These are phyloP conservation scores for Durio zibethinus DNA, from an alignment of 345 rosid species.

Conservation along the genomic window DNA sequence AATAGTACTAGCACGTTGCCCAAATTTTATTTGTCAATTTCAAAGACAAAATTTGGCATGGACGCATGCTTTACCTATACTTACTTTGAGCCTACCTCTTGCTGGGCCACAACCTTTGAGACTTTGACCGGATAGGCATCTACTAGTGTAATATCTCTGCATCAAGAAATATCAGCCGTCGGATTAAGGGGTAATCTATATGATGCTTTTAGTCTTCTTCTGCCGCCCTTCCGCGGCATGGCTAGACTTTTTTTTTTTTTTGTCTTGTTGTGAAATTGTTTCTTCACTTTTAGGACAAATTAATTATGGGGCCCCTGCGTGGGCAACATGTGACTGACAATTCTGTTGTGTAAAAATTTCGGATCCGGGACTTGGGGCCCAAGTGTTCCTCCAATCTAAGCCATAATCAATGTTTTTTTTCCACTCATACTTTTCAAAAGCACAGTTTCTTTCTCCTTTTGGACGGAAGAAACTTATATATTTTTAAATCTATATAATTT, in stretches of 20 bases:
- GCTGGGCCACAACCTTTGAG: neutral
- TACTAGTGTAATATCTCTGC: neutral
- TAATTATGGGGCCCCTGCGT: neutral
- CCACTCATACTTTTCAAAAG: neutral
- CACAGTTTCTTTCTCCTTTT: neutral
- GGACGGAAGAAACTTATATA: neutral
- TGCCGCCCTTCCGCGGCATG: neutral
- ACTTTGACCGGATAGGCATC: neutral
- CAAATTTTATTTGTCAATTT: neutral
- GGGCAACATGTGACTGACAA: constrained; percentile 12
- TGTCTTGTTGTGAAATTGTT: neutral
- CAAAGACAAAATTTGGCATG: no score
- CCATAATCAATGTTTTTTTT: neutral
- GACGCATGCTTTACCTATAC: neutral
- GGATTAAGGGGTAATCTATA: neutral
- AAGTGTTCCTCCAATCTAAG: neutral
- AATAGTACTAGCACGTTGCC: neutral
- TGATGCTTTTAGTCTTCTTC: neutral
- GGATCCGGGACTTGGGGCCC: neutral
- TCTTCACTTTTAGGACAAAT: neutral
- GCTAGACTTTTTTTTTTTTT: neutral
- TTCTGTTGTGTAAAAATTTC: neutral
- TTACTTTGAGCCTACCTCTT: neutral
- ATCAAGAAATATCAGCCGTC: neutral
- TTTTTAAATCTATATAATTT: no score